Evolutionary conservation across 345 rosid genomes (phyloP), one percentile per base, ranked within the genome.

Genomic region (Turritis glabra): DNA sequence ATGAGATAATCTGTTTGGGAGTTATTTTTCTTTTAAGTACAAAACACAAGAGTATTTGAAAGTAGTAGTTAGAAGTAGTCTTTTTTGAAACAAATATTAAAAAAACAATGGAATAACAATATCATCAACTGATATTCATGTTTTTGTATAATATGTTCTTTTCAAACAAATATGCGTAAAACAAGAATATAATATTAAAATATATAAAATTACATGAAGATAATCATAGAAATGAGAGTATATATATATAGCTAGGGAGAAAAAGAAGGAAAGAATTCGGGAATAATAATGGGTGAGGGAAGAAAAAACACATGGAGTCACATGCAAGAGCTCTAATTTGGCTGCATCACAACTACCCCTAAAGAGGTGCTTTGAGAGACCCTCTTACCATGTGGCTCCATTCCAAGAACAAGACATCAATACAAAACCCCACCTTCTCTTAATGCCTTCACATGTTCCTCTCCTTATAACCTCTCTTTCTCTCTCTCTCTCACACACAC

Each of bases 281-380:
- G 51, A 35, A 63, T 70, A 70, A 77, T 55, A 64, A 71, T 44
- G 61, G 65, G 61, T 17, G 80, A 69, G 75, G 52, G 61, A 56
- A 64, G 59, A 77, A 77, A 63, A 70, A 77, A 77, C 80, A 77
- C 80, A 77, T 77, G 80, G 80, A 77, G 76, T 77, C 76, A 77
- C 80, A 77, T 77, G 80, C 76, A 71, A 71, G 66, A 41, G 76
- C 61, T 77, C 80, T 77, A 46, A 70, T 70, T 77, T 77, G 76
- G 75, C 80, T 77, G 71, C 80, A 56, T 77, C 77, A 77, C 80
- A 77, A 71, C 80, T 77, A 77, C 77, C 73, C 56, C 56, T 54
- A 61, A 52, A 54, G 64, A 76, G 57, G 61, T 68, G 79, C 63
- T 68, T 76, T 60, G 79, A 69, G 80, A 63, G 76, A 33, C 71